phyloP scores from a whole-genome alignment of 208 protist genomes.

The Angomonas deanei region DNA sequence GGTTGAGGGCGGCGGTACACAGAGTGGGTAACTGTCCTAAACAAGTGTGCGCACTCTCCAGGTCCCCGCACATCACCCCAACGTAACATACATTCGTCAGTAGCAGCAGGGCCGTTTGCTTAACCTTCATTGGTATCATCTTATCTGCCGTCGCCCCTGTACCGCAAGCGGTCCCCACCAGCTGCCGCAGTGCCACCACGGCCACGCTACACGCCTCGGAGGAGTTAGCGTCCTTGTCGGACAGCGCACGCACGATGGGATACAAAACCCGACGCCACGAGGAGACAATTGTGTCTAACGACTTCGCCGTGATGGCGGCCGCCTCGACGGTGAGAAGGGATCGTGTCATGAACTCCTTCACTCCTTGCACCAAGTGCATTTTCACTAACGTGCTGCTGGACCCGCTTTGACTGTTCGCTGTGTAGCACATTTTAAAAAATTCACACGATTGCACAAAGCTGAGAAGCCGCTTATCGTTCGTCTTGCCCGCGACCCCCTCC shows the following conservation, averaged over 20 bases:
- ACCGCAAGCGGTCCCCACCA: conserved; percentile 45
- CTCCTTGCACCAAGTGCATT: conserved; percentile 67
- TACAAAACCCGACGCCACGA: conserved; percentile 63
- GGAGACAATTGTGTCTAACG: conserved; percentile 32
- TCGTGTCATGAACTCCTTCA: conserved; percentile 69
- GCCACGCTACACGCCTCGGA: conserved; percentile 69
- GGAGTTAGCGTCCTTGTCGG: conserved; percentile 29
- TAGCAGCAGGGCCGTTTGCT: conserved; percentile 35
- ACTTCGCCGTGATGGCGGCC: neutral
- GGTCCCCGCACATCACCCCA: conserved; percentile 71
- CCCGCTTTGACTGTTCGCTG: conserved; percentile 14
- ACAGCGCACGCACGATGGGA: conserved; percentile 54
- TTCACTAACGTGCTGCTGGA: conserved; percentile 31
- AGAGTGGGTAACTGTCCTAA: conserved; percentile 69
- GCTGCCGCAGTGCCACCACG: conserved; percentile 63
- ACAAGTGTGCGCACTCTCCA: conserved; percentile 68
- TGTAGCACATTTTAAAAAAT: conserved; percentile 47
- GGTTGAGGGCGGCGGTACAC: conserved; percentile 37
- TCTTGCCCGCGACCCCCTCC: neutral
- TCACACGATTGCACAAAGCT: conserved; percentile 45
- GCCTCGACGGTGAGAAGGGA: conserved; percentile 22
- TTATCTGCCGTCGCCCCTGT: conserved; percentile 14
- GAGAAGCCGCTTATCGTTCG: conserved; percentile 18
- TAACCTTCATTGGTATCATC: conserved; percentile 27
- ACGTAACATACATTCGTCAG: conserved; percentile 70